Conservation (phyloP, 2,329 filamentous ascomycete genomes). For the Blumeria graminis region DNA sequence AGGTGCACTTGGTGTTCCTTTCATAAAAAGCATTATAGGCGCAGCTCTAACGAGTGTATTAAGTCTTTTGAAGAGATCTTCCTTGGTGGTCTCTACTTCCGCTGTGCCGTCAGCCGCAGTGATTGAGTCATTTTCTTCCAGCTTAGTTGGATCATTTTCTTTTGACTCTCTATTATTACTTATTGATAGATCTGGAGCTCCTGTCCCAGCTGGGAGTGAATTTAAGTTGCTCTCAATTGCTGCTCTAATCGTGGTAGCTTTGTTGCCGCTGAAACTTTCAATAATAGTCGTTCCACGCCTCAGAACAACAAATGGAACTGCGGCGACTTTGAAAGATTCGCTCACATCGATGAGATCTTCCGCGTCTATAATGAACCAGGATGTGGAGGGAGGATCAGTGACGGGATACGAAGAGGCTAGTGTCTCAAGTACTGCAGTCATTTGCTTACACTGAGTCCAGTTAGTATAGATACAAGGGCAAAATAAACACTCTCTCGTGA, state of each 20-base stretch:
- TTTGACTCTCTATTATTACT: slow-evolving; percentile 3
- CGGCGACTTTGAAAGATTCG: slow-evolving; percentile 80
- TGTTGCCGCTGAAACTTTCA: slow-evolving; percentile 73
- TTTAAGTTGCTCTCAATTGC: slow-evolving; percentile 62
- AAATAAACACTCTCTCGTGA: too few species aligned
- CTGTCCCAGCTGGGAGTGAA: neutral
- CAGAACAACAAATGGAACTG: slow-evolving; percentile 78
- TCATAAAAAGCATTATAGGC: slow-evolving; percentile 97
- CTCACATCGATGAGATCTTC: slow-evolving; percentile 83
- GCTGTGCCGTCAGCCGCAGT: slow-evolving; percentile 10
- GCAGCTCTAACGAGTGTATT: slow-evolving; percentile 78
- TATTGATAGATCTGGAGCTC: neutral
- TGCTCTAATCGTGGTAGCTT: slow-evolving; percentile 60
- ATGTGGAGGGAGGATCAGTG: slow-evolving; percentile 39
- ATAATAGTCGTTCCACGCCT: slow-evolving; percentile 51
- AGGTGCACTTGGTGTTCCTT: slow-evolving; percentile 69
- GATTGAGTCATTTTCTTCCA: slow-evolving; percentile 8
- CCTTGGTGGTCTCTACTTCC: slow-evolving; percentile 42
- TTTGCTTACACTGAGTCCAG: slow-evolving; percentile 45
- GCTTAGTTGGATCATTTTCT: slow-evolving; percentile 21
- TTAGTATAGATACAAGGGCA: slow-evolving; percentile 2
- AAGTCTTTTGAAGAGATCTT: slow-evolving; percentile 64
- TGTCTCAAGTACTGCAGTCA: slow-evolving; percentile 64
- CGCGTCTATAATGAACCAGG: slow-evolving; percentile 79
- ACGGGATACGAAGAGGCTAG: slow-evolving; percentile 69